Conservation (phyloP, 108 stramenopile genomes). For the Cylindrotheca closterium region DNA sequence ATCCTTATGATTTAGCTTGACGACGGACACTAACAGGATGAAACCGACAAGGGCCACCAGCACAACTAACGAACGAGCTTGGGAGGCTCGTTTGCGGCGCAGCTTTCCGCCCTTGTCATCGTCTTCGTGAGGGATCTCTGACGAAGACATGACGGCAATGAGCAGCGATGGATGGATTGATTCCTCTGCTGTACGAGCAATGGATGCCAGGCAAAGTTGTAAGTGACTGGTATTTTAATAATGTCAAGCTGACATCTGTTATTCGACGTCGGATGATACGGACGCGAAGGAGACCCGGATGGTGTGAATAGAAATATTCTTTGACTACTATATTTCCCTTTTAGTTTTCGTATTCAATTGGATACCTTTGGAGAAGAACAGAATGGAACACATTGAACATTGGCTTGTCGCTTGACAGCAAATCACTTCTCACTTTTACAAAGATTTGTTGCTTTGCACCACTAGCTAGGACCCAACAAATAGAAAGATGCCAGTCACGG, state of each 20-base stretch:
- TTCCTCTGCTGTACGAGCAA: background rate
- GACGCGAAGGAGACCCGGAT: background rate
- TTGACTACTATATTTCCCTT: too few species aligned
- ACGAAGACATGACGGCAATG: too few species aligned
- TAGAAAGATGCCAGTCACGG: too few species aligned
- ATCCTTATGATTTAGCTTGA: slow-evolving; percentile 13
- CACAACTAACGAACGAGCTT: slow-evolving; percentile 1
- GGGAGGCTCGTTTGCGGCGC: slow-evolving; percentile 19
- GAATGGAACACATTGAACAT: background rate
- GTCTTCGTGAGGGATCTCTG: slow-evolving; percentile 1
- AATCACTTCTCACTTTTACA: too few species aligned
- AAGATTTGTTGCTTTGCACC: too few species aligned
- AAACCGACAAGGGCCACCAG: slow-evolving; percentile 16
- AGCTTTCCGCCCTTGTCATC: slow-evolving; percentile 23
- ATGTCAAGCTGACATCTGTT: background rate
- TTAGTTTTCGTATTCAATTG: too few species aligned
- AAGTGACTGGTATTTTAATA: background rate
- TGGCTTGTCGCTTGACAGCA: too few species aligned
- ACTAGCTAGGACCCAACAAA: too few species aligned
- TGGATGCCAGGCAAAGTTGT: background rate
- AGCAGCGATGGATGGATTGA: background rate
- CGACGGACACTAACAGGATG: slow-evolving; percentile 8
- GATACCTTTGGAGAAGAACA: too few species aligned
- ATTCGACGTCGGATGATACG: too few species aligned
- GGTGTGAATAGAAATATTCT: too few species aligned